phyloP scores from a whole-genome alignment of 257 asterid species.

The Gentiana macrophylla region DNA sequence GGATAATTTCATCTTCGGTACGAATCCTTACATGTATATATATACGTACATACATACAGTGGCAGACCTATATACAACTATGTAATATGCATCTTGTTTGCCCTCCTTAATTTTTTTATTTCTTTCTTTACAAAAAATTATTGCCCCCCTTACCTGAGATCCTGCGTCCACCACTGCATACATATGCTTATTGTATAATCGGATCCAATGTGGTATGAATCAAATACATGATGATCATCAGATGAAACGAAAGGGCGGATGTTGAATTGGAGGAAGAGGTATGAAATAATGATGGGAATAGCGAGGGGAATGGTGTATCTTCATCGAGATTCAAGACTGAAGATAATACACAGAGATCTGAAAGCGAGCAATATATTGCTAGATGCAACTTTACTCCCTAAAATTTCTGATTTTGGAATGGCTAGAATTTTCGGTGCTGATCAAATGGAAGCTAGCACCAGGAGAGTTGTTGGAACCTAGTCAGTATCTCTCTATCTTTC shows the following conservation, averaged over 20 bases:
- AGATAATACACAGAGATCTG: slow-evolving; percentile 23
- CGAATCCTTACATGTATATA: background rate
- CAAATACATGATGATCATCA: background rate
- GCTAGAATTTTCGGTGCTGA: slow-evolving; percentile 22
- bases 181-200: background rate
- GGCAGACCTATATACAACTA: too few relatives aligned
- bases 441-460: slow-evolving; percentile 15
- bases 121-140: too few relatives aligned
- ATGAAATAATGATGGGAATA: slow-evolving; percentile 17
- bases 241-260: slow-evolving; percentile 13
- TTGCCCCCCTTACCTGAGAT: too few relatives aligned
- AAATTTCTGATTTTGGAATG: slow-evolving; percentile 26
- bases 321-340: slow-evolving; percentile 24
- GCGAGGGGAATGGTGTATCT: slow-evolving; percentile 26
- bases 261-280: slow-evolving; percentile 21
- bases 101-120: too few relatives aligned
- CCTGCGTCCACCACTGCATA: background rate
- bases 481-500: background rate
- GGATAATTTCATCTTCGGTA: slow-evolving; percentile 29
- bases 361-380: slow-evolving; percentile 21
- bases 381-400: slow-evolving; percentile 23
- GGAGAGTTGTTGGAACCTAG: slow-evolving; percentile 26
- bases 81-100: too few relatives aligned
- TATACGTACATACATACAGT: background rate
- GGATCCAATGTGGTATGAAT: background rate